Evolutionary conservation across 148 eudicot species (phyloP).

Genomic region (Arbutus unedo): DNA sequence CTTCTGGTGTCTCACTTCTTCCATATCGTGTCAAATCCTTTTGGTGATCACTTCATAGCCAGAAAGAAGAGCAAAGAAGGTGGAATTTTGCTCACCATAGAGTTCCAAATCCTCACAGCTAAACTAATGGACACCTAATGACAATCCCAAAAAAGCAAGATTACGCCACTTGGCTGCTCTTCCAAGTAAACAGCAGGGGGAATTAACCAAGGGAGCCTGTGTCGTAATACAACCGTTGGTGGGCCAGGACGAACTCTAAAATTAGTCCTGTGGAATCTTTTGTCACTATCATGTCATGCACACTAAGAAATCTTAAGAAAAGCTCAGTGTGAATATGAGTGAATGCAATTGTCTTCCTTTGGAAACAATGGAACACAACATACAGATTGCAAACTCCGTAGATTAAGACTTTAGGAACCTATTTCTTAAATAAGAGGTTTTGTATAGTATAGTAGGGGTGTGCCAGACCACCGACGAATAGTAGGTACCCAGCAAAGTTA

Average conservation of each 20-base stretch:
- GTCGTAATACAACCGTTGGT: too few species aligned
- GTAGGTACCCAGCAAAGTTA: too few species aligned
- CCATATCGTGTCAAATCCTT: constrained; percentile 77
- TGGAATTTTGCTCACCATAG: constrained; percentile 68
- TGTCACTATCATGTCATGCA: constrained; percentile 56
- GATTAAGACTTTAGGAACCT: not conserved
- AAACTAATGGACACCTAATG: constrained; percentile 27
- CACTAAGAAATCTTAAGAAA: constrained; percentile 56
- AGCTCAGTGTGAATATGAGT: constrained; percentile 70
- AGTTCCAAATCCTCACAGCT: constrained; percentile 62
- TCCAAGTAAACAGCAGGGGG: too few species aligned
- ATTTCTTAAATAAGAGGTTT: not conserved
- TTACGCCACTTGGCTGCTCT: too few species aligned
- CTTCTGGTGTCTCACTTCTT: constrained; percentile 73
- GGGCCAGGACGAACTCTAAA: too few species aligned
- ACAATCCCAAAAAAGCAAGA: too few species aligned
- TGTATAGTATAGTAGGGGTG: too few species aligned
- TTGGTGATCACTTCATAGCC: constrained; percentile 56
- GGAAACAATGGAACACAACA: constrained; percentile 5
- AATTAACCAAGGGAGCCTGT: too few species aligned
- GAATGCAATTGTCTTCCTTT: constrained; percentile 13
- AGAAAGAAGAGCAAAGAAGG: constrained; percentile 62
- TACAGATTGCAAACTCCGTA: constrained; percentile 12
- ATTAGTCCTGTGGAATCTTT: constrained; percentile 50
- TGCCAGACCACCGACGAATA: too few species aligned